Base-by-base conservation (phyloP, 768 basidiomycete species). In the Mycena rebaudengoi region DNA sequence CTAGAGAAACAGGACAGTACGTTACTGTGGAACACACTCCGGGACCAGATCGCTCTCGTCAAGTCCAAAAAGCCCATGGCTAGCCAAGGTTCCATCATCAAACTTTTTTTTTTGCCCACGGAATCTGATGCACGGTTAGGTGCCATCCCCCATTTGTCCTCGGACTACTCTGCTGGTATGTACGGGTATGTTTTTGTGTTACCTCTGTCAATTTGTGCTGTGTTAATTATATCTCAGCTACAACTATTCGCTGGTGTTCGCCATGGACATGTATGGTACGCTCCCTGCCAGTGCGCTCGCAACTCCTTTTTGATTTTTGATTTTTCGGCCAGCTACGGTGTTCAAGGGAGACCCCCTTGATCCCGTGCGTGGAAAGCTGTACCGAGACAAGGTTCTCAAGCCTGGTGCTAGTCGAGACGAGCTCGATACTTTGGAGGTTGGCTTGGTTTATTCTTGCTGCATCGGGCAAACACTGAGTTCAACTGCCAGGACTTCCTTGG, bases 401-500 rank as follows among this genome's bases (percentile, higher is more conserved):
- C 85, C 85, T 10, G 93, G 94, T 26, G 92, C 91, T 26, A 91
- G 89, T 66, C 85, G 90, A 13, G 93, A 96, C 64, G 94, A 95
- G 68, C 75, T 88, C 59, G 89, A 92, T 45, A 90, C 90, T n/a
- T 83, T 96, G 60, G 83, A 90, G 83, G 92, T 89, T n/a, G n/a
- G n/a, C n/a, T n/a, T n/a, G n/a, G n/a, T n/a, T n/a, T n/a, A n/a
- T n/a, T n/a, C n/a, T n/a, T n/a, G n/a, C n/a, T n/a, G n/a, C n/a
- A n/a, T n/a, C n/a, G n/a, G n/a, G n/a, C n/a, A n/a, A n/a, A n/a
- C n/a, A n/a, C n/a, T n/a, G n/a, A n/a, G n/a, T n/a, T n/a, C n/a
- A n/a, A n/a, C n/a, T n/a, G n/a, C n/a, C n/a, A 91, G 91, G 87
- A 88, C 67, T 93, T 94, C 85, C 82, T 94, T 49, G 92, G 92